Percentiles rank a stretch among this genome's conserved stretches.
phyloP scores from a whole-genome alignment of 371 early-diverging fungal species.

The Scutellospora calospora region DNA sequence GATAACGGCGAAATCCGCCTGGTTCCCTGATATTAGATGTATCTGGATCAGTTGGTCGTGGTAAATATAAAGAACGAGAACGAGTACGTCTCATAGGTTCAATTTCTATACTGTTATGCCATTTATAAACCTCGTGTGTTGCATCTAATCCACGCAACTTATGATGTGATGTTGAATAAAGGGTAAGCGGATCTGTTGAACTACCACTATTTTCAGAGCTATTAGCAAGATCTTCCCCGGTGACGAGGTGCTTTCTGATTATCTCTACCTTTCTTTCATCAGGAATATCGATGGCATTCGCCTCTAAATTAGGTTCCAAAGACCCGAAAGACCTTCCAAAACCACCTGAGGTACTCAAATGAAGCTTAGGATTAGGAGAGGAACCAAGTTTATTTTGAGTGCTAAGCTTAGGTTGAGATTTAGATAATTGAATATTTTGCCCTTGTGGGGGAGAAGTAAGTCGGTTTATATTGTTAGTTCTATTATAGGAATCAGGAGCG shows the following conservation, averaged over 20 bases:
- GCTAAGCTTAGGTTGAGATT: slow-evolving; percentile 25
- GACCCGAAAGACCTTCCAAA: slow-evolving; percentile 29
- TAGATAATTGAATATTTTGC: slow-evolving; percentile 3
- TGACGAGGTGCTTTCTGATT: slow-evolving; percentile 32
- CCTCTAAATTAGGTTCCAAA: background rate
- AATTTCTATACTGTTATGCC: slow-evolving; percentile 82
- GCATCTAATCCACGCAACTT: slow-evolving; percentile 78
- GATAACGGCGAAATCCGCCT: slow-evolving; percentile 91
- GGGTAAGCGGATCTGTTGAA: background rate
- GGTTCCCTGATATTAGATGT: slow-evolving; percentile 60
- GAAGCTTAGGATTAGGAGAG: background rate
- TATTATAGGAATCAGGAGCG: background rate
- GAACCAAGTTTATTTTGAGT: background rate
- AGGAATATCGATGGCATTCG: slow-evolving; percentile 13
- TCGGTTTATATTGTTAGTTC: slow-evolving; percentile 8
- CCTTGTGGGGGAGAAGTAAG: slow-evolving; percentile 5
- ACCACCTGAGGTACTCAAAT: background rate
- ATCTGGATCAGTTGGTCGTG: slow-evolving; percentile 53
- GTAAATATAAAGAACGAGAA: slow-evolving; percentile 66
- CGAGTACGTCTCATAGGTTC: slow-evolving; percentile 60
- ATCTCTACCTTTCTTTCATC: slow-evolving; percentile 38
- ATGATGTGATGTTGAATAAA: slow-evolving; percentile 43
- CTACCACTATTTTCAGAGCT: slow-evolving; percentile 15
- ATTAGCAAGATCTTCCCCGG: slow-evolving; percentile 27
- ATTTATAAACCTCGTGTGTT: slow-evolving; percentile 91